Conservation (phyloP, 306 rosid species). For the Abrus pulchellus region DNA sequence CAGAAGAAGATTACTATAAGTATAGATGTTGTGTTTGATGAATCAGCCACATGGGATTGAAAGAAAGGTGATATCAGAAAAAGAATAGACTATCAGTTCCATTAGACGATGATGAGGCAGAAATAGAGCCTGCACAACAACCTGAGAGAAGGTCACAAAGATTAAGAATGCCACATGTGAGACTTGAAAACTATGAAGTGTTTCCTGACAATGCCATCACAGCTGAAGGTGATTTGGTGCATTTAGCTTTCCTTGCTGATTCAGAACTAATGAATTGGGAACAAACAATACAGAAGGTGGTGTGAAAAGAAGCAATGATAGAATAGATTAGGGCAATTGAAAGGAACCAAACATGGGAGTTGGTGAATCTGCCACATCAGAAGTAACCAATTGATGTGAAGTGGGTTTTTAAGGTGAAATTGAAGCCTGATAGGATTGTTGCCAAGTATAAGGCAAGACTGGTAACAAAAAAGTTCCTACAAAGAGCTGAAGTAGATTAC, state of each 20-base stretch:
- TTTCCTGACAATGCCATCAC: not conserved
- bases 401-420: not conserved
- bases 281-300: not conserved
- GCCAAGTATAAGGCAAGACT: not conserved
- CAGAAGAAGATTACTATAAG: not conserved
- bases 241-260: not conserved
- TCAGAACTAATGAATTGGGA: not conserved
- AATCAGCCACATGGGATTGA: not conserved
- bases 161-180: not conserved
- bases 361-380: not conserved
- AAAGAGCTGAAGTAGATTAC: not conserved
- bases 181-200: not conserved
- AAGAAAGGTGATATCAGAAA: no score
- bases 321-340: not conserved
- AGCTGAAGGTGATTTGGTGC: not conserved
- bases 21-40: not conserved
- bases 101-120: no score
- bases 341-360: not conserved
- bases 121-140: not conserved
- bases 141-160: not conserved
- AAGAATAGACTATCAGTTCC: no score
- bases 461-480: not conserved
- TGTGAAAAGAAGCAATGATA: not conserved
- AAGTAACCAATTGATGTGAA: not conserved
- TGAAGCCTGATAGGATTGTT: not conserved